Evolutionary conservation across 78 protist genomes (phyloP).

Genomic region (Dictyostelium purpureum): DNA sequence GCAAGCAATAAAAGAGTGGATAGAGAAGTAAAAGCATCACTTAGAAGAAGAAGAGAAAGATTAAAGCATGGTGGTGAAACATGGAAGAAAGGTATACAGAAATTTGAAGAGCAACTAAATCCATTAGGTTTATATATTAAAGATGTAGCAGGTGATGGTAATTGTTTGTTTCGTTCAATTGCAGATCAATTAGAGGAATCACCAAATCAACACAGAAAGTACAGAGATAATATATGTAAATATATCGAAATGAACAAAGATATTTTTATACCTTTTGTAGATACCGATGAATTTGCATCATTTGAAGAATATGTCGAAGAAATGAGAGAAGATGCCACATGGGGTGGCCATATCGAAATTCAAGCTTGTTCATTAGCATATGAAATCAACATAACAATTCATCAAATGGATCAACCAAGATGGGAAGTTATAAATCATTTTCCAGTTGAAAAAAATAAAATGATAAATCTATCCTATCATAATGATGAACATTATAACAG

Average conservation of each 20-base stretch:
- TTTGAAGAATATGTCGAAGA: constrained; percentile 74
- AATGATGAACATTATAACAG: constrained; percentile 80
- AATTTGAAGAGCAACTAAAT: constrained; percentile 53
- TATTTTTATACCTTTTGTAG: constrained; percentile 79
- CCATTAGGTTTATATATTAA: constrained; percentile 66
- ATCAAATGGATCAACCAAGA: constrained; percentile 83
- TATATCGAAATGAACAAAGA: constrained; percentile 62
- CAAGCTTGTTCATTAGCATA: constrained; percentile 69
- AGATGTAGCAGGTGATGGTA: constrained; percentile 89
- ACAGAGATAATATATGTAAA: constrained; percentile 37
- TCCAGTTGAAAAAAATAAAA: constrained; percentile 9
- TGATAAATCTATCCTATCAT: constrained; percentile 75
- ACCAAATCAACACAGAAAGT: constrained; percentile 68
- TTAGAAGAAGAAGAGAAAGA: constrained; percentile 24
- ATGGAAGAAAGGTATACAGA: constrained; percentile 59
- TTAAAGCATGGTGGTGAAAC: constrained; percentile 73
- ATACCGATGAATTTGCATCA: constrained; percentile 64
- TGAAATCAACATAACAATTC: constrained; percentile 63
- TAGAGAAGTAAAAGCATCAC: constrained; percentile 28
- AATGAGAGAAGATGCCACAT: constrained; percentile 74
- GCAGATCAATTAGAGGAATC: constrained; percentile 79
- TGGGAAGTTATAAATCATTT: constrained; percentile 71
- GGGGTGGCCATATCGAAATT: constrained; percentile 86
- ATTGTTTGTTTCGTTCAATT: constrained; percentile 84
- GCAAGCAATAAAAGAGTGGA: constrained; percentile 5